Conservation (phyloP, 2,329 filamentous ascomycete species). For the Aspergillus sp. region DNA sequence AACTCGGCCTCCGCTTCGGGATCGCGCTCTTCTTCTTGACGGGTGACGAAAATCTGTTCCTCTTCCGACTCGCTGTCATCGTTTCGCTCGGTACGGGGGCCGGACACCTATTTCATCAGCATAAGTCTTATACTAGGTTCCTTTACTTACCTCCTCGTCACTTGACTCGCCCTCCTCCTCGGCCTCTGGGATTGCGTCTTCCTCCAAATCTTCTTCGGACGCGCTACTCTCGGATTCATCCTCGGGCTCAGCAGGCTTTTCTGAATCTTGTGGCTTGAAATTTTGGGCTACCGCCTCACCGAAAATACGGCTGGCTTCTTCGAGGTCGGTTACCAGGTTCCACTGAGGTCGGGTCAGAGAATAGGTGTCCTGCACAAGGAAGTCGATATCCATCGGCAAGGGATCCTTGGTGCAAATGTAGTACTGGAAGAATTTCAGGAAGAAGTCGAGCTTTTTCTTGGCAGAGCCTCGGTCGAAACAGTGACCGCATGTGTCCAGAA, state of each 20-base stretch:
- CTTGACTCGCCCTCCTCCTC: slow-evolving; percentile 59
- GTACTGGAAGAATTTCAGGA: slow-evolving; percentile 94
- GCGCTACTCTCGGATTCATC: slow-evolving; percentile 72
- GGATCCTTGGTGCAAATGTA: slow-evolving; percentile 90
- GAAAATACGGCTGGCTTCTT: slow-evolving; percentile 83
- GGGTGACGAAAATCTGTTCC: slow-evolving; percentile 88
- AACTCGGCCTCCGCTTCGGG: slow-evolving; percentile 96
- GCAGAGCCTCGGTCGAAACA: slow-evolving; percentile 93
- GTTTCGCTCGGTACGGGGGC: slow-evolving; percentile 52
- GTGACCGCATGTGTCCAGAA: slow-evolving; percentile 93
- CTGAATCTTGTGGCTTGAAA: slow-evolving; percentile 76
- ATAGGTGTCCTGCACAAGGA: slow-evolving; percentile 92
- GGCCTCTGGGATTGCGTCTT: slow-evolving; percentile 60
- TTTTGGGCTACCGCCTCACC: slow-evolving; percentile 87
- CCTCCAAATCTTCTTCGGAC: slow-evolving; percentile 76
- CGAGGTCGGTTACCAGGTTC: slow-evolving; percentile 79
- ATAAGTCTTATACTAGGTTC: not conserved
- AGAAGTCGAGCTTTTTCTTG: slow-evolving; percentile 97
- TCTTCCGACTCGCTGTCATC: slow-evolving; percentile 68
- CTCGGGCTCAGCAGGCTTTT: slow-evolving; percentile 71
- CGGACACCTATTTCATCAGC: slow-evolving; percentile 42
- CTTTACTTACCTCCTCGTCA: slow-evolving; percentile 54
- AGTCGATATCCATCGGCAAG: slow-evolving; percentile 95
- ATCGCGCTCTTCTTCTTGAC: slow-evolving; percentile 86
- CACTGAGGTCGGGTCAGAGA: slow-evolving; percentile 85